phyloP scores from a whole-genome alignment of 1,139 yeast species.

The Geotrichum carabidarum region DNA sequence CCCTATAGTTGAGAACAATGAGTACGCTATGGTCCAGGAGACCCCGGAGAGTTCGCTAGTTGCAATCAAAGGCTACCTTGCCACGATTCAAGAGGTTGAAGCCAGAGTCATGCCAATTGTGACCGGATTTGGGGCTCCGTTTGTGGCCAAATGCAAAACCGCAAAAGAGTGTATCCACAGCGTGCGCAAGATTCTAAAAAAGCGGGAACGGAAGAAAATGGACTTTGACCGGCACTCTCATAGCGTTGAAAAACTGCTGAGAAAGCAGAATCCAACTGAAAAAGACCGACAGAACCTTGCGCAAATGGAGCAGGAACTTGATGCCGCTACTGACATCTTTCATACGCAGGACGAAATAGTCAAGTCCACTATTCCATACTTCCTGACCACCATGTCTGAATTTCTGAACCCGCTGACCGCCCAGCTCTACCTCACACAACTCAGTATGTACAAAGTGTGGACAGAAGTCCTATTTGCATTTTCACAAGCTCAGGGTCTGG shows the following conservation, averaged over 20 bases:
- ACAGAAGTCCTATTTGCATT: conserved; percentile 28
- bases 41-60: conserved; percentile 43
- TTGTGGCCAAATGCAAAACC: conserved; percentile 35
- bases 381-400: conserved; percentile 47
- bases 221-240: conserved; percentile 43
- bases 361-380: conserved; percentile 45
- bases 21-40: conserved; percentile 31
- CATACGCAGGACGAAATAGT: conserved; percentile 43
- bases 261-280: conserved; percentile 37
- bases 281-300: conserved; percentile 32
- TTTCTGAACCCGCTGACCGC: conserved; percentile 43
- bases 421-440: conserved; percentile 32
- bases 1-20: conserved; percentile 42
- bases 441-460: conserved; percentile 27
- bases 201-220: conserved; percentile 45
- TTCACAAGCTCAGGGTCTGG: conserved; percentile 31
- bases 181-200: conserved; percentile 44
- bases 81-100: conserved; percentile 25
- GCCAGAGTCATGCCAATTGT: conserved; percentile 30
- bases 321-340: conserved; percentile 33
- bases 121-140: conserved; percentile 27
- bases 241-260: conserved; percentile 43
- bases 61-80: conserved; percentile 29
- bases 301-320: conserved; percentile 33
- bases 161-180: conserved; percentile 42